Conservation (phyloP, 176 grass and related monocot species). For the Melocanna baccifera region DNA sequence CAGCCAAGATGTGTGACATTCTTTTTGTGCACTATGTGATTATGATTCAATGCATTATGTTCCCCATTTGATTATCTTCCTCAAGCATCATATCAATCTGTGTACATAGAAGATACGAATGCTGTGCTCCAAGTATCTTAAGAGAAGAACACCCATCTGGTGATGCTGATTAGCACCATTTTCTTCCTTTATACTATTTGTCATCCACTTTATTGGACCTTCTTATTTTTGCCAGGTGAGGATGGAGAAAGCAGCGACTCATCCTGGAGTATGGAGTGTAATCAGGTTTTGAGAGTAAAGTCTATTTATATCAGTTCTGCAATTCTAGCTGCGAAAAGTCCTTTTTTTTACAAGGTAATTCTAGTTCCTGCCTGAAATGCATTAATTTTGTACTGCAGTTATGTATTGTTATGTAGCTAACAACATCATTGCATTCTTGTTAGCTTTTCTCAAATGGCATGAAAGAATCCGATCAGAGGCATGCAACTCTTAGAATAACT, state of each 20-base stretch:
- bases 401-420: conserved; percentile 36
- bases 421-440: conserved; percentile 13
- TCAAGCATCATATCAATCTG: conserved; percentile 2
- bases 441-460: conserved; percentile 99
- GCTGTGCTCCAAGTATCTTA: background rate
- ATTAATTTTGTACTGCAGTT: background rate
- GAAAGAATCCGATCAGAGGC: conserved; percentile 98
- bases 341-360: conserved; percentile 96
- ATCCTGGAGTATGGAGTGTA: conserved; percentile 65
- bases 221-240: conserved; percentile 44
- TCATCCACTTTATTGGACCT: background rate
- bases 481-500: conserved; percentile 90
- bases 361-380: background rate
- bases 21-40: background rate
- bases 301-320: conserved; percentile 95
- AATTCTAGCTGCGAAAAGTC: conserved; percentile 98
- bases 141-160: background rate
- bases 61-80: background rate
- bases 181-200: conserved; percentile 23
- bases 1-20: background rate
- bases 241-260: conserved; percentile 74
- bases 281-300: conserved; percentile 67
- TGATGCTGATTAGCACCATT: background rate
- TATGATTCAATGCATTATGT: background rate
- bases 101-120: background rate